A percentile compares a stretch with the other conserved stretches of the same genome.
These are phyloP conservation scores for Agaricus blazei DNA, from an alignment of 768 basidiomycete genomes.

Conservation along the genomic window DNA sequence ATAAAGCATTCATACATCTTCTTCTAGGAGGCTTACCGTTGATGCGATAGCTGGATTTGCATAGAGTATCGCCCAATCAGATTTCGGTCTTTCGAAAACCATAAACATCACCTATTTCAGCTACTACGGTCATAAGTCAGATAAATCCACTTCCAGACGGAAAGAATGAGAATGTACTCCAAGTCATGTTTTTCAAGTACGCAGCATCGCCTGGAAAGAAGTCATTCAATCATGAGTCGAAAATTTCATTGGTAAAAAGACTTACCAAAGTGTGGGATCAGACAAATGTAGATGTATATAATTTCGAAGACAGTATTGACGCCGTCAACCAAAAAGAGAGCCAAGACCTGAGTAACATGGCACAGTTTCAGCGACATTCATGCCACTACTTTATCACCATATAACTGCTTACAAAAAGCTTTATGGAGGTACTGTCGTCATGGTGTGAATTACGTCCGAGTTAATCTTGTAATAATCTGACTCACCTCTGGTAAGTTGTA, in stretches of 20 bases:
- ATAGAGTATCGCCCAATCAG: no score
- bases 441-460: background rate
- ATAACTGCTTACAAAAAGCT: conserved; percentile 36
- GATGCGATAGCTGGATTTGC: no score
- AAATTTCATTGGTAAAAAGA: background rate
- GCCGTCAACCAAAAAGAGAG: conserved; percentile 42
- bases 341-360: background rate
- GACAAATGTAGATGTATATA: conserved; percentile 38
- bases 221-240: background rate
- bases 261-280: conserved; percentile 44
- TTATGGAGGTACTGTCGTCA: conserved; percentile 25
- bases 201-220: conserved; percentile 12
- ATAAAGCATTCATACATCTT: no score
- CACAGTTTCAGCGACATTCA: no score
- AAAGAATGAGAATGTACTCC: background rate
- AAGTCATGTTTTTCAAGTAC: conserved; percentile 3
- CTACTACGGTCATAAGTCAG: no score
- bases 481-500: conserved; percentile 23
- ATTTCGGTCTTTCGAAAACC: no score
- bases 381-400: conserved; percentile 24
- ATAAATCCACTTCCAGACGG: no score
- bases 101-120: no score
- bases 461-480: no score
- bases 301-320: conserved; percentile 40
- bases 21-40: no score